Evolutionary conservation across 2,329 filamentous ascomycete genomes (phyloP), one percentile per base, ranked within the genome.

Genomic region (Graphium sp.): DNA sequence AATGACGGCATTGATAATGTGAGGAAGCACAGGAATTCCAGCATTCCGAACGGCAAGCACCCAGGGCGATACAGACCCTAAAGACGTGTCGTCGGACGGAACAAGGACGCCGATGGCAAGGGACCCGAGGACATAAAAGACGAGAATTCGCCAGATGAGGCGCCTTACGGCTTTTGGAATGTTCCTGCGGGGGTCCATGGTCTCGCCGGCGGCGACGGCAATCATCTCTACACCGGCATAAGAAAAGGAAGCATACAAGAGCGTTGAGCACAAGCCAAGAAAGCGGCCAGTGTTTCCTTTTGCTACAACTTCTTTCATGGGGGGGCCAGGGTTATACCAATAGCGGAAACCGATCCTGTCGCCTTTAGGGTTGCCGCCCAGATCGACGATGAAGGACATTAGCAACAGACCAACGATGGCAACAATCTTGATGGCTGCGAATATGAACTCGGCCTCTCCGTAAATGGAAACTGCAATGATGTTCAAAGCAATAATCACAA

Each of bases 21-120:
- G 53, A 16, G 56, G 53, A 2, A 66, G 52, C 0, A 55, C 59
- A 7, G 51, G 46, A 31, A 66, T 65, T 3, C 59, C 58, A 2
- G 60, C 60, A 26, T 42, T 43, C 24, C 39, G 33, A 18, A 71
- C 66, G 18, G 64, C 65, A 37, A 72, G 66, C 26, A 71, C 65
- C 40, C 67, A 72, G 1, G 66, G 66, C 18, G 62, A 68, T 3
- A 62, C 60, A n/a, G n/a, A n/a, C n/a, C n/a, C n/a, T n/a, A n/a
- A n/a, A n/a, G 69, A 69, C 18, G 66, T 57, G 35, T 68, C 73
- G 16, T 51, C 45, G 18, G 66, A 70, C 26, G 66, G 64, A 21
- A 80, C 60, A 1, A 84, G 59, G 21, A 67, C 66, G 13, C 78
- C 74, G 32, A 78, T 77, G 47, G 81, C 71, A 44, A 82, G 68